These are phyloP conservation scores for Amniculicola lignicola DNA, from an alignment of 495 filamentous ascomycete species.

Conservation along the genomic window DNA sequence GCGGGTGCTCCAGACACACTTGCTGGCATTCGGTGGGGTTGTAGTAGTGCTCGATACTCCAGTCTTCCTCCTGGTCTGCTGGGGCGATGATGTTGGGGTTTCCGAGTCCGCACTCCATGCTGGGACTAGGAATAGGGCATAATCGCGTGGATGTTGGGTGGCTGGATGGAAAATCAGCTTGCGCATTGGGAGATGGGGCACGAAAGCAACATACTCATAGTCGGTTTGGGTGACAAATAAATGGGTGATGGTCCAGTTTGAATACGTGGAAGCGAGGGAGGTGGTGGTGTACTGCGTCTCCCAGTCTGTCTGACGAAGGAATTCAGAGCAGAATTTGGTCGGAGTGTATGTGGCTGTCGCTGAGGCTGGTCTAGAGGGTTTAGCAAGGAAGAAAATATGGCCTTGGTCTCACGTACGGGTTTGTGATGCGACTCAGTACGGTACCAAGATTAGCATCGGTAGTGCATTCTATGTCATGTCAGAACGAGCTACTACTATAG, in stretches of 20 bases:
- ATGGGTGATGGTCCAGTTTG: constrained; percentile 19
- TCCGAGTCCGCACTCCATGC: constrained; percentile 15
- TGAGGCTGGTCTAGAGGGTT: constrained; percentile 9
- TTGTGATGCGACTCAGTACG: constrained; percentile 7
- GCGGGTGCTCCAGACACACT: constrained; percentile 14
- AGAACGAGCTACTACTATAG: not conserved
- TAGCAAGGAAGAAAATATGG: not conserved
- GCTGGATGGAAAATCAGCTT: not conserved
- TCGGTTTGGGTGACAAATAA: constrained; percentile 22
- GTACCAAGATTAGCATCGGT: constrained; percentile 1
- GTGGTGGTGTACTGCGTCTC: constrained; percentile 5
- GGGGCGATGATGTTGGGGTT: constrained; percentile 18
- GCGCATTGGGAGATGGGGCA: not conserved
- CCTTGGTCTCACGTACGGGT: constrained; percentile 4
- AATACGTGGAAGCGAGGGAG: constrained; percentile 13
- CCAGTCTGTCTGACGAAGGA: constrained; percentile 16
- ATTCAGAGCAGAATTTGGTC: constrained; percentile 20
- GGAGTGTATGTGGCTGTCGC: constrained; percentile 19
- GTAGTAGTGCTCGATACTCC: constrained; percentile 15
- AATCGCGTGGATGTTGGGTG: constrained; percentile 20
- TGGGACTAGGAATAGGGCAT: constrained; percentile 13
- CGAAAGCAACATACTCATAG: not conserved
- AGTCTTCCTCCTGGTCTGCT: constrained; percentile 21
- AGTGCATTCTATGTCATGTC: constrained; percentile 3
- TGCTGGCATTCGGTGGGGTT: constrained; percentile 21